Percentiles rank a stretch among this genome's conserved stretches.
Conservation (phyloP, 306 rosid species). For the Echinosophora koreensis region DNA sequence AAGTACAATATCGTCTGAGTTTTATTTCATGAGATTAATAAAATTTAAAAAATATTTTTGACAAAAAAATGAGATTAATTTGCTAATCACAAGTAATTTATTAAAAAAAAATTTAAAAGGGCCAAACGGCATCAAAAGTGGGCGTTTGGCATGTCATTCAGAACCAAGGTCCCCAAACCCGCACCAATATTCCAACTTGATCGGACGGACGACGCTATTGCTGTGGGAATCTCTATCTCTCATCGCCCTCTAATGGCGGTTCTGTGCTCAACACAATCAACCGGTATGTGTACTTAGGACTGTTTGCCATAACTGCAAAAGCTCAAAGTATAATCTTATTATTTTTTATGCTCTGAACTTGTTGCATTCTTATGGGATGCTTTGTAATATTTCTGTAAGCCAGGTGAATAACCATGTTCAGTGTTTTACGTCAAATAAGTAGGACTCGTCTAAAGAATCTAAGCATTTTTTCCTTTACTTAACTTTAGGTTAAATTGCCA, state of each 20-base stretch:
- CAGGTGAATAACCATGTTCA: not conserved
- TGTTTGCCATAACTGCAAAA: not conserved
- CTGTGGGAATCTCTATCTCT: not conserved
- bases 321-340: not conserved
- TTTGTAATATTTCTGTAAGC: not conserved
- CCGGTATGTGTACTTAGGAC: not conserved
- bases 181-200: not conserved
- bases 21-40: too few species aligned
- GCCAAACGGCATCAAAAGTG: too few species aligned
- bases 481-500: constrained; percentile 28
- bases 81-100: too few species aligned
- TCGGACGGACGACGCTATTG: constrained; percentile 13
- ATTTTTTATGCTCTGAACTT: constrained; percentile 3
- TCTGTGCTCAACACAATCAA: not conserved
- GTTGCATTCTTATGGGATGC: not conserved
- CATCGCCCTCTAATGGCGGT: constrained; percentile 38
- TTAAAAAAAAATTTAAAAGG: too few species aligned
- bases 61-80: too few species aligned
- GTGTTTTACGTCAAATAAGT: not conserved
- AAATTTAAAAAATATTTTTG: too few species aligned
- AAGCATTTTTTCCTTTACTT: too few species aligned
- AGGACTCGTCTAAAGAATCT: too few species aligned
- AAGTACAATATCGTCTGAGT: too few species aligned
- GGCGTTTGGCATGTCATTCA: too few species aligned
- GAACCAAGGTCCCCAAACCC: not conserved